phyloP scores from a whole-genome alignment of 2,329 filamentous ascomycete species.

The Eutypella sp. region DNA sequence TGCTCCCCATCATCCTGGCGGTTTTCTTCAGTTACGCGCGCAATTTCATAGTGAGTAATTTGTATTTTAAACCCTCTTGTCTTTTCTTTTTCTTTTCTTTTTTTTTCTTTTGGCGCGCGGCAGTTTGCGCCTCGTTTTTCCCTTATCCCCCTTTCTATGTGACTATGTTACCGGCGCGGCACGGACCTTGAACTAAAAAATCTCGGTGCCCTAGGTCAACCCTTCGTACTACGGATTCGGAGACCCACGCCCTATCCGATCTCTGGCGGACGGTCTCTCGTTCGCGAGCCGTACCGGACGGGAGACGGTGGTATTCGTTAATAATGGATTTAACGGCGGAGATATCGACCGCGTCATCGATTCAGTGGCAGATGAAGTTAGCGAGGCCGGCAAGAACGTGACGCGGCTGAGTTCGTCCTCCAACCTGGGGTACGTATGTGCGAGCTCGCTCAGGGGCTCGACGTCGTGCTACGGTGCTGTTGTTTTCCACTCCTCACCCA shows the following conservation, averaged over 20 bases:
- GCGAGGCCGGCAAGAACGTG: constrained; percentile 49
- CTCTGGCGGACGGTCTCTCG: constrained; percentile 58
- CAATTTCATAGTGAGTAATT: constrained; percentile 36
- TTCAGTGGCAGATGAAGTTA: constrained; percentile 53
- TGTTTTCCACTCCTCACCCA: constrained; percentile 70
- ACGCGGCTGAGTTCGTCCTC: constrained; percentile 48
- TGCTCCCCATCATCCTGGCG: constrained; percentile 55
- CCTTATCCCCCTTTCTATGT: too few relatives aligned
- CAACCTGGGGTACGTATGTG: constrained; percentile 60
- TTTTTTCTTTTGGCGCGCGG: too few relatives aligned
- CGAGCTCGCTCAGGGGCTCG: constrained; percentile 59
- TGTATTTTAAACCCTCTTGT: background rate
- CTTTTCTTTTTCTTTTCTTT: background rate
- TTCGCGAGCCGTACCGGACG: constrained; percentile 51
- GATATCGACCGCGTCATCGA: constrained; percentile 69
- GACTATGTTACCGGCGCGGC: too few relatives aligned
- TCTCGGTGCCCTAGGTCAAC: constrained; percentile 62
- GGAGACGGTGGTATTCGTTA: constrained; percentile 71
- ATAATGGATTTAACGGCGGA: constrained; percentile 65
- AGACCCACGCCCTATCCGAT: constrained; percentile 52
- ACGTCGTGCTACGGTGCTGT: constrained; percentile 69
- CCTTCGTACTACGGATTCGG: constrained; percentile 73
- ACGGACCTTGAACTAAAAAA: background rate
- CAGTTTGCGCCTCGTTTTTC: too few relatives aligned
- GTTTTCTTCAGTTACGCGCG: constrained; percentile 66